These are phyloP conservation scores for Leucogyrophana mollusca DNA, from an alignment of 768 basidiomycete genomes.

Conservation along the genomic window DNA sequence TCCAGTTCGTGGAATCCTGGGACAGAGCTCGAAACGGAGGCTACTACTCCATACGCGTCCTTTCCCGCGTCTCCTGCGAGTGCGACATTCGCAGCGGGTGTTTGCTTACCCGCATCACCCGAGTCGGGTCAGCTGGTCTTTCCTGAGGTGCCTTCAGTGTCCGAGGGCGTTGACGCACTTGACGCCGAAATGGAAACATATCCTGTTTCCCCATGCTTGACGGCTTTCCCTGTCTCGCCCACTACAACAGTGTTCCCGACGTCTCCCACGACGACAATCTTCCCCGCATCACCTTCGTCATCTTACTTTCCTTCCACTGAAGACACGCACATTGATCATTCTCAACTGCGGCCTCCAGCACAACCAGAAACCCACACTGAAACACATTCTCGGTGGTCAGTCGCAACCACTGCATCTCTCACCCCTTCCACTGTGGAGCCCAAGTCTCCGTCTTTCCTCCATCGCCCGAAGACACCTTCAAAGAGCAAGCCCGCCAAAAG, in stretches of 20 bases:
- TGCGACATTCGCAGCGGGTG: conserved; percentile 10
- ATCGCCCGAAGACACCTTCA: conserved; percentile 9
- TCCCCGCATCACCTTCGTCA: conserved; percentile 5
- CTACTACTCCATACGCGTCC: conserved; percentile 22
- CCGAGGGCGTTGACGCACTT: background rate
- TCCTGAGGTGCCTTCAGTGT: background rate
- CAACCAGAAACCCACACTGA: too few species aligned
- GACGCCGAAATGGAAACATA: background rate
- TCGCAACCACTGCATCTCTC: conserved; percentile 30
- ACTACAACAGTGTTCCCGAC: conserved; percentile 3
- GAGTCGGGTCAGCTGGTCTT: conserved; percentile 7
- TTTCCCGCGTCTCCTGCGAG: conserved; percentile 20
- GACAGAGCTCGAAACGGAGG: conserved; percentile 20
- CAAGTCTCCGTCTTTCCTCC: conserved; percentile 4
- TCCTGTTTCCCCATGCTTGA: conserved; percentile 5
- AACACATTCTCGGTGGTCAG: conserved; percentile 22
- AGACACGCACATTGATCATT: too few species aligned
- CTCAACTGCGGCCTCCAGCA: too few species aligned
- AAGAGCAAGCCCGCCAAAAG: conserved; percentile 15
- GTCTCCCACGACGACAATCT: conserved; percentile 4
- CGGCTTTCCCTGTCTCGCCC: background rate
- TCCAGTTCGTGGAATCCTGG: conserved; percentile 25
- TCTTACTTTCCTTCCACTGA: conserved; percentile 3
- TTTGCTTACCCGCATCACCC: conserved; percentile 23
- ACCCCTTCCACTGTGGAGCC: conserved; percentile 14